phyloP scores from a whole-genome alignment of 495 filamentous ascomycete genomes.

The Rhypophila decipiens region DNA sequence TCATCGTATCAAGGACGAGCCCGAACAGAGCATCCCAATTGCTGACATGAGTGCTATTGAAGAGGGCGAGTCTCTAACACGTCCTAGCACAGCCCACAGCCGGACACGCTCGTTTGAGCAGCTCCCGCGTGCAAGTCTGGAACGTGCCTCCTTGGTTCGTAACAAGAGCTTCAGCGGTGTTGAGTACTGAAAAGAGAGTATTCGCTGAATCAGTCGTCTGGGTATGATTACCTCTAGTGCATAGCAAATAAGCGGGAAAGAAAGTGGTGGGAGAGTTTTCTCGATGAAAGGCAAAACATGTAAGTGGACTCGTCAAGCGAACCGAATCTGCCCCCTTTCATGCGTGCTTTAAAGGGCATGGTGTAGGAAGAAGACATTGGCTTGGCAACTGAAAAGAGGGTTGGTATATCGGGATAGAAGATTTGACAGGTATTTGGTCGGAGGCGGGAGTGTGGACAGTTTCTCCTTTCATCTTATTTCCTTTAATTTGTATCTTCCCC shows the following conservation, averaged over 20 bases:
- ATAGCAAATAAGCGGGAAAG: not conserved
- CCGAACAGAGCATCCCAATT: conserved; percentile 22
- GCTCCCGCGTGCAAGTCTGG: conserved; percentile 33
- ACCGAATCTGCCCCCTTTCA: no score
- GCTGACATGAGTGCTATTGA: conserved; percentile 32
- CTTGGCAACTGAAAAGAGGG: no score
- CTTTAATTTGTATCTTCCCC: no score
- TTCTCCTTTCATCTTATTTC: no score
- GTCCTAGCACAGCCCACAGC: conserved; percentile 21
- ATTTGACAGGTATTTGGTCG: no score
- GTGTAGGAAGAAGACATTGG: no score
- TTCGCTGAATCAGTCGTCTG: not conserved
- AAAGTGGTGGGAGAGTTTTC: not conserved
- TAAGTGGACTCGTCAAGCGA: no score
- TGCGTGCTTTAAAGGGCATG: no score
- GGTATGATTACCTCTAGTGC: no score
- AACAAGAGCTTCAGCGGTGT: conserved; percentile 41
- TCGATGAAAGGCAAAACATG: not conserved
- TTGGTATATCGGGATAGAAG: no score
- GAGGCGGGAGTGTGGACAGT: no score
- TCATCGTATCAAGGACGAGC: conserved; percentile 39
- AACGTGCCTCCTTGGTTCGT: conserved; percentile 36
- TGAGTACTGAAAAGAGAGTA: conserved; percentile 29
- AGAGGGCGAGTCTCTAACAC: conserved; percentile 26
- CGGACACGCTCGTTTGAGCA: conserved; percentile 22